Percentiles rank a stretch among this genome's conserved stretches.
Evolutionary conservation across 768 basidiomycete species (phyloP).

Genomic region (Crepidotus variabilis): DNA sequence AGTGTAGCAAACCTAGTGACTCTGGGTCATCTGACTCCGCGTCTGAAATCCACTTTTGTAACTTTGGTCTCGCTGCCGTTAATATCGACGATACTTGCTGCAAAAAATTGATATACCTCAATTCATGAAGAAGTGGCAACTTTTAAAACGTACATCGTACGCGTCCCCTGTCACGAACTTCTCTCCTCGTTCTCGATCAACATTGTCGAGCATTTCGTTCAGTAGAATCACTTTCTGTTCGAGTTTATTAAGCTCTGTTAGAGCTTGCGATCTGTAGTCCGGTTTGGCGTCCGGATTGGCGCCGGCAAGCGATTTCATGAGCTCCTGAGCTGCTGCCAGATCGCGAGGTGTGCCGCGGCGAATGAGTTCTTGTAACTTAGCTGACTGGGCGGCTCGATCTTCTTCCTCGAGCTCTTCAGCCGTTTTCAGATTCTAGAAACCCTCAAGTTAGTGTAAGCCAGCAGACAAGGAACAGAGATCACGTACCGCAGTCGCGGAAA

Average conservation of each 20-base stretch:
- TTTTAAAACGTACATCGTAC: slow-evolving; percentile 66
- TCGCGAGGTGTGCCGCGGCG: slow-evolving; percentile 94
- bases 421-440: slow-evolving; percentile 76
- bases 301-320: slow-evolving; percentile 94
- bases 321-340: slow-evolving; percentile 90
- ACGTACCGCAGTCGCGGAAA: slow-evolving; percentile 37
- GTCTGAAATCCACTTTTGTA: slow-evolving; percentile 98
- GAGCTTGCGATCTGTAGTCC: slow-evolving; percentile 87
- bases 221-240: slow-evolving; percentile 94
- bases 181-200: slow-evolving; percentile 68
- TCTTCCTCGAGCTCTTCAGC: slow-evolving; percentile 96
- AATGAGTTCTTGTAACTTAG: slow-evolving; percentile 98
- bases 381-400: slow-evolving; percentile 91
- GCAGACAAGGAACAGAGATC: background rate
- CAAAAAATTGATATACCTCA: slow-evolving; percentile 4
- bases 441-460: background rate
- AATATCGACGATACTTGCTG: slow-evolving; percentile 90
- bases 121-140: background rate
- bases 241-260: slow-evolving; percentile 88
- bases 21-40: slow-evolving; percentile 88
- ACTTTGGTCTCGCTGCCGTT: slow-evolving; percentile 79
- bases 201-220: slow-evolving; percentile 96
- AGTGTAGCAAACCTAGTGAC: slow-evolving; percentile 59
- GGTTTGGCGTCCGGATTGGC: slow-evolving; percentile 94
- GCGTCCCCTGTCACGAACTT: slow-evolving; percentile 85